A percentile compares a stretch with the other conserved stretches of the same genome.
These are phyloP conservation scores for Jamesozyma spencerorum DNA, from an alignment of 805 yeast species.

Conservation along the genomic window DNA sequence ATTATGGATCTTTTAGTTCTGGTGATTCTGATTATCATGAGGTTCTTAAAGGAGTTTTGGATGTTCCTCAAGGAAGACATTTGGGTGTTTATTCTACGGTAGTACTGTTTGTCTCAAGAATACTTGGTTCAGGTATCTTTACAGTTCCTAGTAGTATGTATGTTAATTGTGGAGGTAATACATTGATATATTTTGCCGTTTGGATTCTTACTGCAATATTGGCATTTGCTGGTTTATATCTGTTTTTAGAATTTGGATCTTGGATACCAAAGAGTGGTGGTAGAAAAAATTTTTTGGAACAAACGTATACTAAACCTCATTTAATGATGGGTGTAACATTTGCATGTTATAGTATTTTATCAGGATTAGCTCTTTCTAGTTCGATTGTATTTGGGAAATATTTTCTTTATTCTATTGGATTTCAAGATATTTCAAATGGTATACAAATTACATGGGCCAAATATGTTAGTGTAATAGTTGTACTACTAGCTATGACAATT, in stretches of 20 bases:
- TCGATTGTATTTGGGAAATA: slow-evolving; percentile 57
- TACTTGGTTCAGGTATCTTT: slow-evolving; percentile 72
- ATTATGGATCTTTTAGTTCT: slow-evolving; percentile 7
- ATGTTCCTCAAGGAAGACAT: slow-evolving; percentile 64
- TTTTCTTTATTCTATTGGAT: slow-evolving; percentile 36
- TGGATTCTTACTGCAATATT: slow-evolving; percentile 57
- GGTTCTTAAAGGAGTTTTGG: slow-evolving; percentile 8
- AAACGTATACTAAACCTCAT: slow-evolving; percentile 52
- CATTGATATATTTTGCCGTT: slow-evolving; percentile 46
- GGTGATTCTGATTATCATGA: slow-evolving; percentile 6
- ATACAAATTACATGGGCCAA: slow-evolving; percentile 34
- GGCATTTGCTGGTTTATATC: slow-evolving; percentile 57
- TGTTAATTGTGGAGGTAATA: slow-evolving; percentile 60
- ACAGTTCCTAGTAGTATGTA: slow-evolving; percentile 62
- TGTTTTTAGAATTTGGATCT: slow-evolving; percentile 62
- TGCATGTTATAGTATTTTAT: slow-evolving; percentile 40
- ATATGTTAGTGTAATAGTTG: slow-evolving; percentile 34
- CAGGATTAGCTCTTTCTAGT: slow-evolving; percentile 48
- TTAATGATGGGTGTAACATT: slow-evolving; percentile 45
- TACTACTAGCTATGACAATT: slow-evolving; percentile 32
- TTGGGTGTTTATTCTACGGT: slow-evolving; percentile 60
- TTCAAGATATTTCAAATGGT: slow-evolving; percentile 31
- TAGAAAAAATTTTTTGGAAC: slow-evolving; percentile 61
- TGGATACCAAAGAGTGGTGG: slow-evolving; percentile 71
- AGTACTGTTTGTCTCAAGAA: slow-evolving; percentile 55